A percentile compares a stretch with the other conserved stretches of the same genome.
phyloP scores from a whole-genome alignment of 129 eudicot species.

The Apium graveolens region DNA sequence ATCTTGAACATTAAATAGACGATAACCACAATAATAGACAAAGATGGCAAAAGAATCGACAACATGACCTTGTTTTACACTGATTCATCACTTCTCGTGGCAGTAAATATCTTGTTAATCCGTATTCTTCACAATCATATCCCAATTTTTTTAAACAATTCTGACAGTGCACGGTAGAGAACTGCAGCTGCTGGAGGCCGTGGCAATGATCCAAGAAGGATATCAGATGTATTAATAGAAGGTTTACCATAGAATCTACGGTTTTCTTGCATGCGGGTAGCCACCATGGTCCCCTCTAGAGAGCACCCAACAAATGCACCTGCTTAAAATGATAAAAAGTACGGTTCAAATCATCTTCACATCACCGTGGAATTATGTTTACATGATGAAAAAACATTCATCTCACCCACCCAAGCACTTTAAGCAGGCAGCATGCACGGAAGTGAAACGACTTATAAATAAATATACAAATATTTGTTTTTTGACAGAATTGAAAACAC shows the following conservation, averaged over 20 bases:
- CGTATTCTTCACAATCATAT: slow-evolving; percentile 10
- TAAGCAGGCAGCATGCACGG: neutral
- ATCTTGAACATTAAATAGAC: slow-evolving; percentile 3
- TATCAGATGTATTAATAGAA: slow-evolving; percentile 46
- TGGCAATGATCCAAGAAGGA: slow-evolving; percentile 58
- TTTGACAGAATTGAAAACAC: neutral
- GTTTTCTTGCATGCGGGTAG: slow-evolving; percentile 44
- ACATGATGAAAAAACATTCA: neutral
- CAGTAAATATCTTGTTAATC: neutral
- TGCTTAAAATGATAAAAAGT: too few relatives aligned
- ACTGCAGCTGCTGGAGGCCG: slow-evolving; percentile 65
- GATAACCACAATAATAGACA: neutral
- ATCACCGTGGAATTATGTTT: neutral
- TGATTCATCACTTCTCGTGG: neutral
- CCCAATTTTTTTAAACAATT: slow-evolving; percentile 40
- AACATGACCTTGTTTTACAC: neutral
- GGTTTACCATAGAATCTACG: slow-evolving; percentile 54
- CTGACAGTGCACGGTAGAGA: slow-evolving; percentile 56
- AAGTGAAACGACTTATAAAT: neutral
- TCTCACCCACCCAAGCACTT: neutral
- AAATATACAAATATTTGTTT: too few relatives aligned
- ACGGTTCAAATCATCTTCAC: too few relatives aligned
- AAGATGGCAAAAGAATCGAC: slow-evolving; percentile 13
- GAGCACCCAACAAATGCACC: slow-evolving; percentile 78
- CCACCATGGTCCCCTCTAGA: slow-evolving; percentile 49